Evolutionary conservation across 2,329 filamentous ascomycete species (phyloP).

Genomic region (Fusarium oligoseptatum): DNA sequence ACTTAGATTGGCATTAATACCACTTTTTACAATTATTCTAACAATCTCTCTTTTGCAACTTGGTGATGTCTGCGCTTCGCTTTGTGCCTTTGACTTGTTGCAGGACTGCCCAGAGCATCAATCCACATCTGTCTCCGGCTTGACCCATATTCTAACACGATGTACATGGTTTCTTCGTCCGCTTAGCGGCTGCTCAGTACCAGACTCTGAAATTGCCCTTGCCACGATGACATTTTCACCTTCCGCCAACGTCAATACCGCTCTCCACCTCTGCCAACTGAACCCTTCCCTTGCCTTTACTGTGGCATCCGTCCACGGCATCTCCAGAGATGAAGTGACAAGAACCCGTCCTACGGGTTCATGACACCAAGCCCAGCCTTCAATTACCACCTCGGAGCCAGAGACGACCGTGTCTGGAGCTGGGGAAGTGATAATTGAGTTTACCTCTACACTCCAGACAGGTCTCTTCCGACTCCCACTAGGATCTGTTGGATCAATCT

Average conservation of each 20-base stretch:
- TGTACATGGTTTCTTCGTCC: constrained; percentile 2
- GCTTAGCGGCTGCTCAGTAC: not conserved
- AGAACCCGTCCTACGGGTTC: not conserved
- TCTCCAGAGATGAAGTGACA: not conserved
- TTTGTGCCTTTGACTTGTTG: not conserved
- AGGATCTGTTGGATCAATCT: constrained; percentile 1
- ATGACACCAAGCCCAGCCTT: constrained; percentile 4
- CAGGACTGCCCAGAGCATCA: not conserved
- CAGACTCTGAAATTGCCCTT: not conserved
- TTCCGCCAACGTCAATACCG: not conserved
- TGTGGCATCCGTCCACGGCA: not conserved
- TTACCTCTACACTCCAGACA: constrained; percentile 23
- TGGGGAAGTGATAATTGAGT: constrained; percentile 21
- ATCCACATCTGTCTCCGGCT: not conserved
- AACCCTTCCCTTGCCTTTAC: not conserved
- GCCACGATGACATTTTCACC: not conserved
- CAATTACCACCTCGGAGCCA: not conserved
- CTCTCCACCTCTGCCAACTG: not conserved
- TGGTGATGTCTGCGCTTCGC: not conserved
- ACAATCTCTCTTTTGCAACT: not conserved
- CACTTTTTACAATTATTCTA: not conserved
- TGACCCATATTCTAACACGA: not conserved
- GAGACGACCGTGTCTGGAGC: not conserved
- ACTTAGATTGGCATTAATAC: not conserved
- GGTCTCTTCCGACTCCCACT: not conserved